Evolutionary conservation across 805 yeast species (phyloP).

Genomic region (Saturnispora serradocipensis): DNA sequence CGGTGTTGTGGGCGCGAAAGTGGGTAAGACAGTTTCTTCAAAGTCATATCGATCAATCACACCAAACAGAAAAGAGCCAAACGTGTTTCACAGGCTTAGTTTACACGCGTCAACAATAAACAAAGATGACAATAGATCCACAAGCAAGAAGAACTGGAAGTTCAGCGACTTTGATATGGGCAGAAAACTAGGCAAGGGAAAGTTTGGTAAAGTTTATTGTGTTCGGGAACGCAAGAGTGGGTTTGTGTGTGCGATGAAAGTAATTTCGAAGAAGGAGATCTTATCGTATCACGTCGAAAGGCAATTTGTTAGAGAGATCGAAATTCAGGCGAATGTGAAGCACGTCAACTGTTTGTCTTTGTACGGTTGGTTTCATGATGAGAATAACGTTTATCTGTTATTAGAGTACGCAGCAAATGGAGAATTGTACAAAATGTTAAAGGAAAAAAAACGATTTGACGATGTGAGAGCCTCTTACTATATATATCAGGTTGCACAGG

Average conservation of each 20-base stretch:
- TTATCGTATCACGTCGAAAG: slow-evolving; percentile 66
- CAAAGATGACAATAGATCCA: background rate
- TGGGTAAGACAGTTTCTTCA: background rate
- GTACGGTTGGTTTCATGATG: slow-evolving; percentile 80
- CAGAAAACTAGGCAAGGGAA: slow-evolving; percentile 81
- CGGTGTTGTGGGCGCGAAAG: background rate
- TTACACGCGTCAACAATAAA: slow-evolving; percentile 5
- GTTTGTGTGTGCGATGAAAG: slow-evolving; percentile 81
- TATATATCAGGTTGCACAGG: slow-evolving; percentile 74
- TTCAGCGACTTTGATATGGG: slow-evolving; percentile 74
- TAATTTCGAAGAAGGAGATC: slow-evolving; percentile 78
- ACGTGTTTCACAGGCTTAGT: slow-evolving; percentile 11
- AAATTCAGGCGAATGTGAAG: slow-evolving; percentile 70
- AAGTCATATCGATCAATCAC: background rate
- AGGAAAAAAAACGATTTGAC: slow-evolving; percentile 55
- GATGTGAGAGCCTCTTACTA: slow-evolving; percentile 70
- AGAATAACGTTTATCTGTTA: slow-evolving; percentile 68
- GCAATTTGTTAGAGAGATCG: slow-evolving; percentile 85
- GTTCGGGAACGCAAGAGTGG: slow-evolving; percentile 70
- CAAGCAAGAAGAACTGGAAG: slow-evolving; percentile 17
- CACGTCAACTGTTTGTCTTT: slow-evolving; percentile 77
- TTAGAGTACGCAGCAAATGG: slow-evolving; percentile 82
- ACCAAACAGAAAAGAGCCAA: slow-evolving; percentile 1
- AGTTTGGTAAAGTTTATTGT: slow-evolving; percentile 87
- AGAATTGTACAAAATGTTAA: slow-evolving; percentile 69